Conservation (phyloP, 768 basidiomycete genomes). For the Leucocoprinus birnbaumii region DNA sequence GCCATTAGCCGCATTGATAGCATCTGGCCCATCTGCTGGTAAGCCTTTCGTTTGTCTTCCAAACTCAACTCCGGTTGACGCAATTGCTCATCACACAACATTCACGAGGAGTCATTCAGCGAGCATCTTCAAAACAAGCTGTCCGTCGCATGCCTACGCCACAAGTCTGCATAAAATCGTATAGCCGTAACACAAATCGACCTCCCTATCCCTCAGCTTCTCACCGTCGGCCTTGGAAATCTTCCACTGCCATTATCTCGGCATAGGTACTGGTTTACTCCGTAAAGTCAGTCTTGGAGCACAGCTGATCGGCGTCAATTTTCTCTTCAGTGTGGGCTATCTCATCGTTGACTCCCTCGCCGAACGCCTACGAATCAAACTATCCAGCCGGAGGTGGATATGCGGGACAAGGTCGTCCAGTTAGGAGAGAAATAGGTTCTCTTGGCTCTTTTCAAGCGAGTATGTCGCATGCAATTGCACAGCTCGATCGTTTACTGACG, state of each 20-base stretch:
- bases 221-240: conserved; percentile 77
- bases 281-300: background rate
- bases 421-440: conserved; percentile 40
- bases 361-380: conserved; percentile 47
- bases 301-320: conserved; percentile 9
- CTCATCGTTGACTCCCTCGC: conserved; percentile 69
- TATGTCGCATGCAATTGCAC: conserved; percentile 26
- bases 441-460: conserved; percentile 65
- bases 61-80: background rate
- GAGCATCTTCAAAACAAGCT: background rate
- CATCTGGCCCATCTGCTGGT: no score
- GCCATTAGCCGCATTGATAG: no score
- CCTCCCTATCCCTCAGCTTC: conserved; percentile 36
- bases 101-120: background rate
- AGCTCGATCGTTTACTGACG: background rate
- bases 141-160: background rate
- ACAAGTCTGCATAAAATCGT: background rate
- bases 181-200: conserved; percentile 18
- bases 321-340: conserved; percentile 60
- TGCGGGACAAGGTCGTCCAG: conserved; percentile 39
- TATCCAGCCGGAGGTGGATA: conserved; percentile 49
- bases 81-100: background rate
- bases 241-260: conserved; percentile 66
- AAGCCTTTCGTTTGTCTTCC: background rate
- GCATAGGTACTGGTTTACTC: conserved; percentile 54